Base-by-base conservation (phyloP, 1,284 basidiomycete genomes). In the Heimioporus retisporus region DNA sequence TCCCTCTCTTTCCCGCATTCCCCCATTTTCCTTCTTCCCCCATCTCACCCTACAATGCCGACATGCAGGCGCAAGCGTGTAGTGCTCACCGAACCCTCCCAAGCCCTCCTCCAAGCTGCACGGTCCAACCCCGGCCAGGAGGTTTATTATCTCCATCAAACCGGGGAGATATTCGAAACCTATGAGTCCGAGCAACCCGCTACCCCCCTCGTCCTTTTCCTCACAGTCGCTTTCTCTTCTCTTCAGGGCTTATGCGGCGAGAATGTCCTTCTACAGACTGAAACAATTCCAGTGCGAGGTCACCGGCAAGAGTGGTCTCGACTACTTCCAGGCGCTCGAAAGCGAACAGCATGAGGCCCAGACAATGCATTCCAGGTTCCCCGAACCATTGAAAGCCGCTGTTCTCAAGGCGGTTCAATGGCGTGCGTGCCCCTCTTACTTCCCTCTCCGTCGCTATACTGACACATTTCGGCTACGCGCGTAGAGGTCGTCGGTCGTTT, bases 211-310 rank as follows among this genome's bases (percentile, higher is more conserved):
- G 16, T 69, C 65, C 65, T 69, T 76, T 60, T 59, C 73, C 68
- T 66, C 72, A 66, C 70, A 61, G 70, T 68, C 69, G 68, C 67
- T 71, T 65, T 72, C 68, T 67, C 71, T 68, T 69, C 63, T 59
- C 55, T 70, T 57, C 79, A 98, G 96, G 76, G 90, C 94, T 16
- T 99, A 97, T 83, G 90, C 93, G 31, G 89, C 93, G 44, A 91
- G 97, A 69, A 93, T 97, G 86, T 93, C 93, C 67, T 99, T 98
- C 85, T 98, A 98, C 83, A 90, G 92, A 69, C 89, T 95, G 72
- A 96, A 95, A 75, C 93, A 96, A 78, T 97, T 98, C 81, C 95
- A 96, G 77, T 96, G 96, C 79, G 95, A 97, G 85, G 95, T 97
- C 73, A 96, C 95, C 51, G 96, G 96, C 78, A 97, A 95, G 84